Base-by-base conservation (phyloP, 352 stramenopile genomes). In the Phytophthora quininea region DNA sequence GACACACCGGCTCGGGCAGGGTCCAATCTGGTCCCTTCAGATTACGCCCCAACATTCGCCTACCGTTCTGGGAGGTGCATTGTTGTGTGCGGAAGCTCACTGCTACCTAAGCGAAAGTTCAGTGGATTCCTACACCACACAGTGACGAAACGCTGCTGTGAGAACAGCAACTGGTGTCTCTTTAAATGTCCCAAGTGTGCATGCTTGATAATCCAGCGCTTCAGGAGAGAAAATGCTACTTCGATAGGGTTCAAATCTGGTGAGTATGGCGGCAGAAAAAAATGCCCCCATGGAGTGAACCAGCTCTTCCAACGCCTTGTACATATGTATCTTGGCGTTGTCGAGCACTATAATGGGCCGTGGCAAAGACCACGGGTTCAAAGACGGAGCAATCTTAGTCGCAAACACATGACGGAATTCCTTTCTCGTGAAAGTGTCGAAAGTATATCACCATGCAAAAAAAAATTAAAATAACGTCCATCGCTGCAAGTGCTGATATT, bases 181-280 rank as follows among this genome's bases (percentile, higher is more conserved):
- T 15, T 59, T 60, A 37, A 76, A 76, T 11, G 51, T n/a, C n/a
- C 54, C 4, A 72, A 11, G 4, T 15, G 35, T 3, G 55, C 64
- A 37, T 73, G 47, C 10, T 58, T 60, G 3, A 61, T 43, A 1
- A 77, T 60, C 70, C 61, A 77, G 3, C 61, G 47, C 31, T 77
- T 76, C 3, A 76, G 40, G 0, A 67, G 48, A 9, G 50, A 66
- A 37, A 76, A 69, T 0, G 32, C 33, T 3, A 77, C 37, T 35
- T 77, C 64, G 29, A 77, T 71, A 1, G 64, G 64, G 19, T 66
- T 77, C 7, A 77, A 37, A 15, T 77, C 37, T 7, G 64, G 64
- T 9, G 57, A 77, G 27, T 77, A 71, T 4, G 64, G 64, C 2
- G 55, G 54, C 3, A 73, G 32, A 29, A 70, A 73, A 24, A 76